Base-by-base conservation (phyloP, 1,284 basidiomycete species). In the Cryptococcus depauperatus region DNA sequence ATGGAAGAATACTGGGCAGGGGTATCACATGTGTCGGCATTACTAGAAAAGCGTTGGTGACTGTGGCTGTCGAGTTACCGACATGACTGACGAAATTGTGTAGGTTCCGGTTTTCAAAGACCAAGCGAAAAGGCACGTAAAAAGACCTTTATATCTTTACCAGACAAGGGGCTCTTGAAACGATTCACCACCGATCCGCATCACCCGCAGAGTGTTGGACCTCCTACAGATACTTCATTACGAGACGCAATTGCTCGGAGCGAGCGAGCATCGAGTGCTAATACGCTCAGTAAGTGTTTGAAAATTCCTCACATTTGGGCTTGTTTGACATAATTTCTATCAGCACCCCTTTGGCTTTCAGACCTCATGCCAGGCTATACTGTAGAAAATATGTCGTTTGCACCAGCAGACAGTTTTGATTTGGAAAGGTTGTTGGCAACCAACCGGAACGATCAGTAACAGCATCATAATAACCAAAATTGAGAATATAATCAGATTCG, bases 1-100 rank as follows among this genome's bases (percentile, higher is more conserved):
- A 69, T 71, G 64, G 70, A 72, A 50, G 57, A 63, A 22, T 66
- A 65, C 41, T 73, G 72, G 72, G 68, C 70, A 3, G 71, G 72
- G 3, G 65, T 64, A 8, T 51, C 50, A 3, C 68, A 68, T 42
- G 70, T 72, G 1, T 53, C 58, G 14, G 59, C 39, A 23, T 46
- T 69, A 7, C 53, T 72, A 16, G 64, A 71, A 53, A 68, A 62
- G 39, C 57, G 66, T 61, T 43, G 50, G 62, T 54, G 14, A n/a
- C n/a, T n/a, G n/a, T n/a, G n/a, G n/a, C n/a, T n/a, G n/a, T n/a
- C n/a, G n/a, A n/a, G n/a, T n/a, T n/a, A n/a, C n/a, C n/a, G n/a
- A n/a, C n/a, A n/a, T n/a, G n/a, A n/a, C 6, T n/a, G 41, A 25
- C 7, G 19, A 21, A 22, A 16, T 25, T 3, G 4, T 33, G 19